Percentiles rank a stretch among this genome's conserved stretches.
These are phyloP conservation scores for Pythium utonaiense DNA, from an alignment of 352 stramenopile species.

Conservation along the genomic window DNA sequence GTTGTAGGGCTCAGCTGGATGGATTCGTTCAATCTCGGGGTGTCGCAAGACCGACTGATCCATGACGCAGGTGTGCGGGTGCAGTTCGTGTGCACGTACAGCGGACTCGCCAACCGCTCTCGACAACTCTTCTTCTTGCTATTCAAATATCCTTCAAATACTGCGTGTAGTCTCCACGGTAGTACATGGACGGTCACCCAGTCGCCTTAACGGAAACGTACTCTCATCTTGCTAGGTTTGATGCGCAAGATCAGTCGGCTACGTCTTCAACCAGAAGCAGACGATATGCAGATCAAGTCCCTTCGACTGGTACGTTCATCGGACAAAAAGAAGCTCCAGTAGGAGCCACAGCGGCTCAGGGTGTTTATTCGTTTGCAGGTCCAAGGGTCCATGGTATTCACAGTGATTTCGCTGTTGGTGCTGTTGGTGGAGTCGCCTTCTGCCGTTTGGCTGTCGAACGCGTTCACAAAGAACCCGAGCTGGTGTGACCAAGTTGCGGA, in stretches of 20 bases:
- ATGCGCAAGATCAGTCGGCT: conserved; percentile 36
- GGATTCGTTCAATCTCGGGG: conserved; percentile 52
- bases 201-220: conserved; percentile 23
- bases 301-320: conserved; percentile 22
- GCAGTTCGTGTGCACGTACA: conserved; percentile 52
- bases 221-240: conserved; percentile 51
- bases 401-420: conserved; percentile 31
- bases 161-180: too few relatives aligned
- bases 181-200: too few relatives aligned
- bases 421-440: conserved; percentile 43
- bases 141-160: conserved; percentile 69
- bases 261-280: conserved; percentile 10
- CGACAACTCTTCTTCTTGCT: conserved; percentile 61
- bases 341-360: too few relatives aligned
- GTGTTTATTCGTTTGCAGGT: conserved; percentile 24
- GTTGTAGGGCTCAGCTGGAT: conserved; percentile 62
- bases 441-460: conserved; percentile 35
- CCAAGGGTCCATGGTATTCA: conserved; percentile 26
- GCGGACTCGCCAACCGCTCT: conserved; percentile 43
- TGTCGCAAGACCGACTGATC: conserved; percentile 12
- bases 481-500: conserved; percentile 28
- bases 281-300: conserved; percentile 19
- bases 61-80: conserved; percentile 10
- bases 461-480: conserved; percentile 28
- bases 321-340: too few relatives aligned